A percentile compares a stretch with the other conserved stretches of the same genome.
Evolutionary conservation across 225 moss, liverwort and hornwort genomes (phyloP).

Genomic region (Takakia lepidozioides): DNA sequence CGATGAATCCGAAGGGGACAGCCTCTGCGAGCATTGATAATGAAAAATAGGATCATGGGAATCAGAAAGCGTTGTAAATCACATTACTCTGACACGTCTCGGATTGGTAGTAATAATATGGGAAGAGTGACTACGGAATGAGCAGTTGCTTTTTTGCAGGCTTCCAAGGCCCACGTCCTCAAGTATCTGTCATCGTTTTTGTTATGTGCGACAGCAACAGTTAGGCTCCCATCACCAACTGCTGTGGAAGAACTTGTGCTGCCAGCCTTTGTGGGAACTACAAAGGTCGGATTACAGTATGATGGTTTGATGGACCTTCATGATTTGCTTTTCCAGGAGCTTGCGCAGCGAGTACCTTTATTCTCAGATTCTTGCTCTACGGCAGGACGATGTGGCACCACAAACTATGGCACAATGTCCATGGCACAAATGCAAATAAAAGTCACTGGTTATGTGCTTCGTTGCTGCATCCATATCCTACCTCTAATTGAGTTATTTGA

Average conservation of each 20-base stretch:
- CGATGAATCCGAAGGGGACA: not conserved
- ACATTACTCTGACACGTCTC: not conserved
- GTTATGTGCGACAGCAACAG: conserved; percentile 45
- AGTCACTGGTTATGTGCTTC: conserved; percentile 48
- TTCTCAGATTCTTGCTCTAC: conserved; percentile 8
- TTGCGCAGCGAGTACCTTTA: conserved; percentile 31
- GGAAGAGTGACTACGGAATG: not conserved
- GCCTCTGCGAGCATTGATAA: not conserved
- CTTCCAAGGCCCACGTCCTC: conserved; percentile 44
- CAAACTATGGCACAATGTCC: conserved; percentile 20
- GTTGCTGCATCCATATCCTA: conserved; percentile 73
- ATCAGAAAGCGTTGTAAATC: not conserved
- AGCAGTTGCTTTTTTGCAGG: conserved; percentile 28
- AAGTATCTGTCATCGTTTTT: conserved; percentile 55
- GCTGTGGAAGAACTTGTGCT: conserved; percentile 28
- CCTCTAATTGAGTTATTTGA: conserved; percentile 74
- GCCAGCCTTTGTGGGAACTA: conserved; percentile 36
- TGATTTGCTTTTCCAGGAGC: conserved; percentile 43
- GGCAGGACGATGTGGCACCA: conserved; percentile 2
- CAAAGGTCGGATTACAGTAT: conserved; percentile 33
- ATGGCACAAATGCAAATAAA: conserved; percentile 30
- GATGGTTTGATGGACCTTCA: conserved; percentile 55
- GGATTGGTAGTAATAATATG: not conserved
- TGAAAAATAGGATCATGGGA: not conserved
- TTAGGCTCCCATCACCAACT: conserved; percentile 42